Conservation (phyloP, 2,329 filamentous ascomycete genomes). For the Microdochium bolleyi region DNA sequence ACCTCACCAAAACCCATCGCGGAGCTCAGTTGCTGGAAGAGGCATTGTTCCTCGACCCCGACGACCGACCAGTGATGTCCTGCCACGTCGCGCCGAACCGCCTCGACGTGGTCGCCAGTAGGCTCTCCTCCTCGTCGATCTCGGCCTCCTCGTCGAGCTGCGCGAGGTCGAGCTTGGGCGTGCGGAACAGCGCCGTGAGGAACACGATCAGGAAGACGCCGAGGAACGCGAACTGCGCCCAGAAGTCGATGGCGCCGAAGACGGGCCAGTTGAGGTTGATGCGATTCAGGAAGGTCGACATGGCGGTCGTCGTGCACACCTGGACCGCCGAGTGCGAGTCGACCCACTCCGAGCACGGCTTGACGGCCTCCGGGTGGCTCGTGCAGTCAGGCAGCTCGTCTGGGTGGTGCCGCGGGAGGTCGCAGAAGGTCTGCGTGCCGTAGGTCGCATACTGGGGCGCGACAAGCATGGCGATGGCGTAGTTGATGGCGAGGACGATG, state of each 20-base stretch:
- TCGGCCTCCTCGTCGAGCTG: conserved; percentile 85
- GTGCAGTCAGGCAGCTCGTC: conserved; percentile 70
- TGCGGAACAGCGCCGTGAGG: conserved; percentile 68
- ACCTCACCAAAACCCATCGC: too few species aligned
- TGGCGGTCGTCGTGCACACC: conserved; percentile 85
- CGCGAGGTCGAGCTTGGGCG: conserved; percentile 67
- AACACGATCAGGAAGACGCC: conserved; percentile 78
- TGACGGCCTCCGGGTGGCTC: conserved; percentile 61
- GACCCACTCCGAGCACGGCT: conserved; percentile 72
- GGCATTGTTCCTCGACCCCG: conserved; percentile 1
- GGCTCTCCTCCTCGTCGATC: conserved; percentile 85
- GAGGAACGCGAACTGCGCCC: conserved; percentile 91
- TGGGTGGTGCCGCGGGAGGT: conserved; percentile 54
- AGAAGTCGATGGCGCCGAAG: conserved; percentile 88
- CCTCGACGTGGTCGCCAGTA: conserved; percentile 75
- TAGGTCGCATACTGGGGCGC: conserved; percentile 93
- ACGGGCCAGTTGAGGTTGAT: conserved; percentile 92
- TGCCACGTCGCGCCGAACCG: conserved; percentile 84
- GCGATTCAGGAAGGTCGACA: conserved; percentile 88
- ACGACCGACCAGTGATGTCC: conserved; percentile 63
- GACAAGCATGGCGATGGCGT: conserved; percentile 85
- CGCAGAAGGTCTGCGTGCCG: conserved; percentile 90
- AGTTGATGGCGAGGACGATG: conserved; percentile 87
- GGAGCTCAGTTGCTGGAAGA: background rate
- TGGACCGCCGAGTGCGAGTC: conserved; percentile 62